These are phyloP conservation scores for Conringia planisiliqua DNA, from an alignment of 345 rosid species.

Conservation along the genomic window DNA sequence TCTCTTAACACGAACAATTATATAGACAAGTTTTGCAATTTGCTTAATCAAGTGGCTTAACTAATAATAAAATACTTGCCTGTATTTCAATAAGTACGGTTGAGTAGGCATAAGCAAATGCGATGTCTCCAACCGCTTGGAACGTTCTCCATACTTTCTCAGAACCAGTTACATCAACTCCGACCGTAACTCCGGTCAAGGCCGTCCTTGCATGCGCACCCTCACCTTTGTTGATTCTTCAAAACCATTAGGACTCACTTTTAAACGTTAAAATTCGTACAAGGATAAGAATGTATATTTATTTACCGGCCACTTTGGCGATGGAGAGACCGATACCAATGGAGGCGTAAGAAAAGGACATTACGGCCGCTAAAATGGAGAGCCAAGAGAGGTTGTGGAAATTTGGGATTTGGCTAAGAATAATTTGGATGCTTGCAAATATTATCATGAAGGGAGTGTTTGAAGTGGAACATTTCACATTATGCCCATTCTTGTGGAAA, in stretches of 20 bases:
- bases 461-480: conserved; percentile 49
- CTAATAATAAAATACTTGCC: conserved; percentile 35
- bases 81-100: conserved; percentile 81
- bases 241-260: neutral
- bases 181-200: conserved; percentile 55
- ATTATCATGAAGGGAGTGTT: conserved; percentile 61
- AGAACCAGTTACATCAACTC: conserved; percentile 61
- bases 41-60: too few relatives aligned
- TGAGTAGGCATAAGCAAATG: conserved; percentile 83
- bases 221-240: conserved; percentile 15
- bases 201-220: conserved; percentile 41
- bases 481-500: conserved; percentile 66
- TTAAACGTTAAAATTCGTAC: neutral
- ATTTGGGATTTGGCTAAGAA: conserved; percentile 82
- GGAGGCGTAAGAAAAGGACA: conserved; percentile 78
- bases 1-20: too few relatives aligned
- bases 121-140: conserved; percentile 75
- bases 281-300: neutral
- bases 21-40: too few relatives aligned
- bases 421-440: conserved; percentile 63
- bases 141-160: conserved; percentile 82
- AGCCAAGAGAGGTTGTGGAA: conserved; percentile 90
- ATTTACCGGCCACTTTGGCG: conserved; percentile 45
- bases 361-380: conserved; percentile 73
- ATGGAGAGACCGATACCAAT: conserved; percentile 80